Conservation (phyloP, 2,329 filamentous ascomycete species). For the Pseudocercospora crystallina region DNA sequence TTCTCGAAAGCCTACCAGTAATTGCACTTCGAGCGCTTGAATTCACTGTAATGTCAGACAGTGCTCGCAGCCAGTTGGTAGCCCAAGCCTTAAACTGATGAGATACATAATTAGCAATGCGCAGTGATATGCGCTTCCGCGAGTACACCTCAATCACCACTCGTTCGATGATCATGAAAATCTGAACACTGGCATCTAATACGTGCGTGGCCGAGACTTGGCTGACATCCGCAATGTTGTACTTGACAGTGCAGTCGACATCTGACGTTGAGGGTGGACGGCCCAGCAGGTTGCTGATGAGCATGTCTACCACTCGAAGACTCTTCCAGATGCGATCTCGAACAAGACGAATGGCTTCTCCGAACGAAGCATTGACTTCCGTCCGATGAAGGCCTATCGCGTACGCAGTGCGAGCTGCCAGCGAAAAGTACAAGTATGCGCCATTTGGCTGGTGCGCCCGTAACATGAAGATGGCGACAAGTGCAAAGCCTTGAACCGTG, state of each 20-base stretch:
- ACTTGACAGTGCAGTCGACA: conserved; percentile 48
- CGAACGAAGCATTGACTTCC: conserved; percentile 54
- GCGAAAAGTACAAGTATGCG: conserved; percentile 51
- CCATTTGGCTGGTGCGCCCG: conserved; percentile 53
- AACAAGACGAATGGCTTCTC: conserved; percentile 17
- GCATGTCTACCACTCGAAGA: conserved; percentile 52
- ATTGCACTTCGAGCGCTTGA: conserved; percentile 2
- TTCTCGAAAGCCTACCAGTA: background rate
- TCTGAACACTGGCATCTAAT: conserved; percentile 42
- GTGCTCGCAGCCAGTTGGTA: conserved; percentile 34
- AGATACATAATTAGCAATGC: conserved; percentile 43
- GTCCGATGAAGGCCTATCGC: conserved; percentile 54
- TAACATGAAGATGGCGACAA: conserved; percentile 55
- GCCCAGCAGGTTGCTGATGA: conserved; percentile 52
- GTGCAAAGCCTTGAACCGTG: conserved; percentile 53
- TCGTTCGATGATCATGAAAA: conserved; percentile 52
- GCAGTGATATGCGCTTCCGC: conserved; percentile 41
- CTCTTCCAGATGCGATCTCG: conserved; percentile 55
- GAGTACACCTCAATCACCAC: conserved; percentile 49
- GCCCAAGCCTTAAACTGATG: conserved; percentile 44
- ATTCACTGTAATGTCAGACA: conserved; percentile 24
- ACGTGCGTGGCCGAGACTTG: conserved; percentile 32
- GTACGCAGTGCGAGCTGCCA: conserved; percentile 54
- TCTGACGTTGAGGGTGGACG: conserved; percentile 56
- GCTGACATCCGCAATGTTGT: conserved; percentile 17